Evolutionary conservation across 768 basidiomycete species (phyloP).

Genomic region (Boletellus sp.): DNA sequence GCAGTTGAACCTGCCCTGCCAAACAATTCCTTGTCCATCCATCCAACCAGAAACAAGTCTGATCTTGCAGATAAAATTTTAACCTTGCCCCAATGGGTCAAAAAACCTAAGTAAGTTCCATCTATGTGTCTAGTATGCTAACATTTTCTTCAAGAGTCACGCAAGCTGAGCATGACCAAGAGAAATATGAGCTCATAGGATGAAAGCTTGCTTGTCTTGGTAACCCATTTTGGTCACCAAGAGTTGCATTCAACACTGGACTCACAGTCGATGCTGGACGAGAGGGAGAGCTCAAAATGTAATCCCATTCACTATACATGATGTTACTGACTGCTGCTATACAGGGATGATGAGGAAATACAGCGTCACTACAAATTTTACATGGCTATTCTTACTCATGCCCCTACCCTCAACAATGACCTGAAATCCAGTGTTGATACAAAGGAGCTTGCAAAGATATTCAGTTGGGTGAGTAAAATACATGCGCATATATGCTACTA

Average conservation of each 20-base stretch:
- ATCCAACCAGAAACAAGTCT: not conserved
- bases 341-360: not conserved
- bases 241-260: not conserved
- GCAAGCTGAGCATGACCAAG: not conserved
- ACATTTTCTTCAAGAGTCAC: not conserved
- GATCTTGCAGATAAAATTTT: not conserved
- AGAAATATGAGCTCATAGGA: not conserved
- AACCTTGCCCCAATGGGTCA: not conserved
- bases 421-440: not conserved
- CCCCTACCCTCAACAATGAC: not conserved
- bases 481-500: not conserved
- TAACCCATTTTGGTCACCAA: not conserved
- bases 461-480: not conserved
- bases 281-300: not conserved
- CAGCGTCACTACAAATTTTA: not conserved
- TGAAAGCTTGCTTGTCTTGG: not conserved
- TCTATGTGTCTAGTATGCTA: not conserved
- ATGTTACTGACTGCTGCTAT: not conserved
- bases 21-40: not conserved
- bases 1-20: not conserved
- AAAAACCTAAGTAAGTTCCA: not conserved
- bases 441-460: not conserved
- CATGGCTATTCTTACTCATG: not conserved
- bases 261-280: not conserved
- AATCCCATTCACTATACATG: not conserved